phyloP scores from a whole-genome alignment of 2,329 filamentous ascomycete species.

The Pseudomassariella vexata region DNA sequence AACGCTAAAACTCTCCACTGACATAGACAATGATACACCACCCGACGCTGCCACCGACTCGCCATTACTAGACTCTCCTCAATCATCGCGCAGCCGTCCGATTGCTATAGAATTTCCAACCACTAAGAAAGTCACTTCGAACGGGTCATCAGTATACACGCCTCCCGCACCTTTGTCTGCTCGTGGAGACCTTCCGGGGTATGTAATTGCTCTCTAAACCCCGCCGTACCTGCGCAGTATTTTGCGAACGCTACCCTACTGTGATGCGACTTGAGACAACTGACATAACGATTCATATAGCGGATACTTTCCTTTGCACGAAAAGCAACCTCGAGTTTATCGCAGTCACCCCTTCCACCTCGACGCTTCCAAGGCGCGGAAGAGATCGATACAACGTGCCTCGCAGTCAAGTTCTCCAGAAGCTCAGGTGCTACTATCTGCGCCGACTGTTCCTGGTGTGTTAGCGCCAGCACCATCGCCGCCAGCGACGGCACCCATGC shows the following conservation, averaged over 20 bases:
- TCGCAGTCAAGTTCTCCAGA: slow-evolving; percentile 21
- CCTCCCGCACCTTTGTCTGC: slow-evolving; percentile 48
- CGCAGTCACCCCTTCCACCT: slow-evolving; percentile 46
- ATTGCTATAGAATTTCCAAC: slow-evolving; percentile 48
- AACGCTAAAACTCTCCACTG: too few relatives aligned
- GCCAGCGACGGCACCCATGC: slow-evolving; percentile 1
- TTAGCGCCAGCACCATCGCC: slow-evolving; percentile 11
- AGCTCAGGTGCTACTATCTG: slow-evolving; percentile 8
- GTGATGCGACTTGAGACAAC: slow-evolving; percentile 1
- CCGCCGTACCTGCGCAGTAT: background rate
- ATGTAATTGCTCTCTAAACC: slow-evolving; percentile 22
- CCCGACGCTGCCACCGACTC: slow-evolving; percentile 17
- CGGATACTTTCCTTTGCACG: slow-evolving; percentile 56
- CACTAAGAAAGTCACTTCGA: slow-evolving; percentile 27
- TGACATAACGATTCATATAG: too few relatives aligned
- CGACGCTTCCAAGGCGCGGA: slow-evolving; percentile 32
- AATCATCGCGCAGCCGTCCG: slow-evolving; percentile 34
- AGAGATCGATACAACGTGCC: slow-evolving; percentile 27
- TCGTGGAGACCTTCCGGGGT: slow-evolving; percentile 54
- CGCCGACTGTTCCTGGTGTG: slow-evolving; percentile 9
- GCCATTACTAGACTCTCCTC: slow-evolving; percentile 13
- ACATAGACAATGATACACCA: too few relatives aligned
- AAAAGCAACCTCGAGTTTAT: slow-evolving; percentile 44
- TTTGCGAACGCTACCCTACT: background rate
- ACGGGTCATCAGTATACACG: slow-evolving; percentile 33